These are phyloP conservation scores for Arthrobotrys musiformis DNA, from an alignment of 2,329 filamentous ascomycete species.

Conservation along the genomic window DNA sequence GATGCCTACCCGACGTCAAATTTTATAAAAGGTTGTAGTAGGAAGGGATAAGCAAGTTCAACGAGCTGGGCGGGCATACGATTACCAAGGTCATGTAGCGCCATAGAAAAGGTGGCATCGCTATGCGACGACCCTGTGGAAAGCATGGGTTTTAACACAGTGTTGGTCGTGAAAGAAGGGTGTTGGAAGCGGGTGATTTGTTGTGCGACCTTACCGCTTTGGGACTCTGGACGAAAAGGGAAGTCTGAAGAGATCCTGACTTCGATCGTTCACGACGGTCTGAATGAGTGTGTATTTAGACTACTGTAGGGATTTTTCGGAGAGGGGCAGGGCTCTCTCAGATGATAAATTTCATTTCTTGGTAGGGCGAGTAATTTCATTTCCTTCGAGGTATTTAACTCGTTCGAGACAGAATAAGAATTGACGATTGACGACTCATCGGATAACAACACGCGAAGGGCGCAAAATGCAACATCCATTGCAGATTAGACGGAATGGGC, in stretches of 20 bases:
- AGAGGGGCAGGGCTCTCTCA: too few species aligned
- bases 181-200: constrained; percentile 1
- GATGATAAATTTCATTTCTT: too few species aligned
- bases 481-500: not conserved
- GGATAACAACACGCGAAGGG: not conserved
- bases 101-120: not conserved
- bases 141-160: not conserved
- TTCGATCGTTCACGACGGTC: not conserved
- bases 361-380: too few species aligned
- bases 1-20: not conserved
- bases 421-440: not conserved
- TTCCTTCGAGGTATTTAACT: too few species aligned
- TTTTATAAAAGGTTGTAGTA: not conserved
- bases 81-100: not conserved
- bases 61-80: constrained; percentile 2
- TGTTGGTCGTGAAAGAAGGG: not conserved
- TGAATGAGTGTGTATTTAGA: too few species aligned
- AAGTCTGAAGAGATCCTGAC: not conserved
- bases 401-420: not conserved
- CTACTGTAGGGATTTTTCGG: too few species aligned
- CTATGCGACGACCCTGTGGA: constrained; percentile 9
- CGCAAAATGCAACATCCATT: not conserved
- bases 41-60: constrained; percentile 4
- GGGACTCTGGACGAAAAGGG: constrained; percentile 5
- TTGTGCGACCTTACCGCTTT: constrained; percentile 11